Evolutionary conservation across 768 basidiomycete species (phyloP).

Genomic region (Russula sp.): DNA sequence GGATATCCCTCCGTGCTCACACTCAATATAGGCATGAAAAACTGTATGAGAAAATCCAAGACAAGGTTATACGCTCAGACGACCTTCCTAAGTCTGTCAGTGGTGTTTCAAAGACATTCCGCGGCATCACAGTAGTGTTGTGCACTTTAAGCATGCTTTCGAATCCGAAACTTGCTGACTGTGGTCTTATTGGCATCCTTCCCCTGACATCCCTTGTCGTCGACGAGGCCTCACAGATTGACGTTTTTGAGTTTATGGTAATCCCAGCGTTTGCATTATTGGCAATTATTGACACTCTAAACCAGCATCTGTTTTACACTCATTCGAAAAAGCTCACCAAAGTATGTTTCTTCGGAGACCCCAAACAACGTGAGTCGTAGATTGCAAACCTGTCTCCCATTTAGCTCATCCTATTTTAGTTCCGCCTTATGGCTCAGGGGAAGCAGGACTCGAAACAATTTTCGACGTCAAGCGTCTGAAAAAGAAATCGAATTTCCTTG

Average conservation of each 20-base stretch:
- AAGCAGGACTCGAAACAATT: constrained; percentile 43
- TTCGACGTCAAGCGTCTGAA: constrained; percentile 47
- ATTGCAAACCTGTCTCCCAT: neutral
- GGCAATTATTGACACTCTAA: neutral
- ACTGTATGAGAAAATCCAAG: constrained; percentile 40
- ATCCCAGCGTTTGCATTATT: constrained; percentile 11
- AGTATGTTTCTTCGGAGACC: constrained; percentile 56
- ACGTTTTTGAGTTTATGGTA: constrained; percentile 49
- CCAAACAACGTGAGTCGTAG: constrained; percentile 45
- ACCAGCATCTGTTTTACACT: constrained; percentile 46
- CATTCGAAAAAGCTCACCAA: constrained; percentile 42
- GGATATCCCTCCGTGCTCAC: too few relatives aligned
- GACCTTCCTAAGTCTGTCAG: constrained; percentile 37
- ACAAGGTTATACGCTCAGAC: constrained; percentile 43
- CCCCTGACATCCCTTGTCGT: constrained; percentile 49
- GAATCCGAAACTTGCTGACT: constrained; percentile 41
- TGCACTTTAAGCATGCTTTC: constrained; percentile 53
- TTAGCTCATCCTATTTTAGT: constrained; percentile 38
- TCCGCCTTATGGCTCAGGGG: constrained; percentile 50
- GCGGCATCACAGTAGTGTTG: constrained; percentile 40
- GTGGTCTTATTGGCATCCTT: constrained; percentile 39
- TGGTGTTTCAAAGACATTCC: constrained; percentile 36
- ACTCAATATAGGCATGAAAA: constrained; percentile 48
- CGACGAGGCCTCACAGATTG: constrained; percentile 57
- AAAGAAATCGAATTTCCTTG: constrained; percentile 40